These are phyloP conservation scores for Fusarium globosum DNA, from an alignment of 2,329 filamentous ascomycete genomes.

Conservation along the genomic window DNA sequence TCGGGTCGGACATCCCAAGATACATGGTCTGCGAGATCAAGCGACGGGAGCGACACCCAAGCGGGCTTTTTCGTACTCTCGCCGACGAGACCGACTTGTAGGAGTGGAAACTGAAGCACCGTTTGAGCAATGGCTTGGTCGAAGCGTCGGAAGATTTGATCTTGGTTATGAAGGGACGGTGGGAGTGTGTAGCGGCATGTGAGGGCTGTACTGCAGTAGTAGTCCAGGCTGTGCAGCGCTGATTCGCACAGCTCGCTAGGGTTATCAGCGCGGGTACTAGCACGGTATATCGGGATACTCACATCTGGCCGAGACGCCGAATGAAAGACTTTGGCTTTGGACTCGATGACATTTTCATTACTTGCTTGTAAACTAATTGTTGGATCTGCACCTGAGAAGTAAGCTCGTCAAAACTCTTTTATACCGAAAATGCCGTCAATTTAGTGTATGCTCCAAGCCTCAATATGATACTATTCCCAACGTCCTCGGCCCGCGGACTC, in stretches of 20 bases:
- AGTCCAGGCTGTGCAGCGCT: neutral
- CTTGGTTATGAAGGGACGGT: neutral
- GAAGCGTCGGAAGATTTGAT: neutral
- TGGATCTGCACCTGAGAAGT: neutral
- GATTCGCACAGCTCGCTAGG: slow-evolving; percentile 11
- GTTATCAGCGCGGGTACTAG: neutral
- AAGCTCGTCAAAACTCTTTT: neutral
- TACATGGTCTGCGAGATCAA: slow-evolving; percentile 9
- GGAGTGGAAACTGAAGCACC: neutral
- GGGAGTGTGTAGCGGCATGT: slow-evolving; percentile 10
- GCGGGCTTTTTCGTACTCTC: slow-evolving; percentile 1
- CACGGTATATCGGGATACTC: neutral
- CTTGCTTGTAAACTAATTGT: neutral
- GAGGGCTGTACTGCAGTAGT: slow-evolving; percentile 3
- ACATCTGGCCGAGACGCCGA: slow-evolving; percentile 9
- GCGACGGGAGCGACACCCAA: neutral
- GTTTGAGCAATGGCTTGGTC: slow-evolving; percentile 3
- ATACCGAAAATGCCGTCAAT: neutral
- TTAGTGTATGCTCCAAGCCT: neutral
- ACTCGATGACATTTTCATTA: neutral
- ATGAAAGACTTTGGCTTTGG: slow-evolving; percentile 2
- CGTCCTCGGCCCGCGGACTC: neutral
- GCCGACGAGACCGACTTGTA: neutral
- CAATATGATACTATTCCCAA: neutral
- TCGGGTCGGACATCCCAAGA: neutral